phyloP scores from a whole-genome alignment of 257 asterid species.

The Solanum corneliomulleri region DNA sequence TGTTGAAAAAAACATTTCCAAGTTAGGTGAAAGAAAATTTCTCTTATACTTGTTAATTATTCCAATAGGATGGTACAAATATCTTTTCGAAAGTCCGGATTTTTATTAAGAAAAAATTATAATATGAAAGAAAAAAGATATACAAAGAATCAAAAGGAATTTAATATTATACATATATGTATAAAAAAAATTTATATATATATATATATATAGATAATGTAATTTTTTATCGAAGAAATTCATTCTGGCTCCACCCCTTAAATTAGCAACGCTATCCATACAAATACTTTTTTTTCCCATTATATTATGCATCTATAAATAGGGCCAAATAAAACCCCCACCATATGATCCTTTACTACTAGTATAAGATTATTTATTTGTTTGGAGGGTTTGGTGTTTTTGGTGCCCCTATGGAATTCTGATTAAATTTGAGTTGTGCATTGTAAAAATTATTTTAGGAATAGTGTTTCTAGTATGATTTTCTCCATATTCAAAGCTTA shows the following conservation, averaged over 20 bases:
- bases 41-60: not conserved
- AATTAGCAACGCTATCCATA: not conserved
- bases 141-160: no score
- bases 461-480: no score
- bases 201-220: no score
- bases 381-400: no score
- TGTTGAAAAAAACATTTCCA: not conserved
- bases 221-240: no score
- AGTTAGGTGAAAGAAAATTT: not conserved
- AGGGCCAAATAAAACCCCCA: not conserved
- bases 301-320: not conserved
- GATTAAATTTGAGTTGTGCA: not conserved
- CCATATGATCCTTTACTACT: not conserved
- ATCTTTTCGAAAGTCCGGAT: not conserved
- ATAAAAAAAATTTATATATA: no score
- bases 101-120: not conserved
- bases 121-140: no score
- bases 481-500: rapidly evolving
- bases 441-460: rapidly evolving
- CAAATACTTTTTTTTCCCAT: not conserved
- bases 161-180: no score
- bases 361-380: not conserved
- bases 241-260: not conserved
- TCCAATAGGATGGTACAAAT: not conserved
- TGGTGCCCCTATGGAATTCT: no score